Conservation (phyloP, 2,329 filamentous ascomycete species). For the Pseudopithomyces chartarum region DNA sequence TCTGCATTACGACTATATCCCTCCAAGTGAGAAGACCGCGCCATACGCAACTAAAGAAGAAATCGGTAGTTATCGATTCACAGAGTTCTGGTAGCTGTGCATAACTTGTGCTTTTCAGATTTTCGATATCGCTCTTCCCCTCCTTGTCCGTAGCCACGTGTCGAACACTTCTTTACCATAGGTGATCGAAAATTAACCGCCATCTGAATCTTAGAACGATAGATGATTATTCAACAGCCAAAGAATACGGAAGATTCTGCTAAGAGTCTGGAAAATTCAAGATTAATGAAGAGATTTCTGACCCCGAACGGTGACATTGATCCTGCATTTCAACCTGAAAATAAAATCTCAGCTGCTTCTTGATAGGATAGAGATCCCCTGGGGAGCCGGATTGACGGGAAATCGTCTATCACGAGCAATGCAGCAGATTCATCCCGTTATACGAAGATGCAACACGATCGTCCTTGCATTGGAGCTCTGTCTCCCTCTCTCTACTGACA, state of each 20-base stretch:
- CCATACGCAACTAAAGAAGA: no score
- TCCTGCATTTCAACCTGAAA: no score
- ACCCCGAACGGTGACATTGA: neutral
- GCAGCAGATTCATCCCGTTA: no score
- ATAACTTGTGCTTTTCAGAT: no score
- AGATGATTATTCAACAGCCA: no score
- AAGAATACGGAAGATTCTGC: neutral
- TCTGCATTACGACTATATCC: neutral
- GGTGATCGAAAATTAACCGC: neutral
- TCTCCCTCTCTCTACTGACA: no score
- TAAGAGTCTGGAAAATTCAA: neutral
- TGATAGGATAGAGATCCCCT: neutral
- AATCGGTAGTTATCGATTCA: neutral
- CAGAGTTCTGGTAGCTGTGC: neutral
- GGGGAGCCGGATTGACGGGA: neutral
- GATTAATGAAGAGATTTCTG: neutral
- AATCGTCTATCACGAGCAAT: neutral
- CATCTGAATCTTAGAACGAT: neutral
- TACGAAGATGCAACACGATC: no score
- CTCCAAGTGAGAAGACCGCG: neutral
- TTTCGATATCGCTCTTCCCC: constrained; percentile 7
- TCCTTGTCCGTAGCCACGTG: constrained; percentile 19
- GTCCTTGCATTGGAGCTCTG: no score
- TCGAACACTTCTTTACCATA: neutral
- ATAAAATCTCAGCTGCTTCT: no score